Evolutionary conservation across 805 yeast species (phyloP).

Genomic region (Starmerella floris): DNA sequence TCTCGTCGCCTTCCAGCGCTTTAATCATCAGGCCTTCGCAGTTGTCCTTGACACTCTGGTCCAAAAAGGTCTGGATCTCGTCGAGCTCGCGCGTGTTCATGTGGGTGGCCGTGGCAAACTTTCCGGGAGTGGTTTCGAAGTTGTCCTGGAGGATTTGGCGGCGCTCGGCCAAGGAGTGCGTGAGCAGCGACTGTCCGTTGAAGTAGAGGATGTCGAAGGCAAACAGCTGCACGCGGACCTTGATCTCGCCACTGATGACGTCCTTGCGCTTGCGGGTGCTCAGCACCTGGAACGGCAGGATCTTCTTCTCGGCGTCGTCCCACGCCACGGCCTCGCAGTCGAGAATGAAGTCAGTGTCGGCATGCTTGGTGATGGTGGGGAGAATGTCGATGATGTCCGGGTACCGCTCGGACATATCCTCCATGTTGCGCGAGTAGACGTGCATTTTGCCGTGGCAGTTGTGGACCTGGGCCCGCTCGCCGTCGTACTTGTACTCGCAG

Average conservation of each 20-base stretch:
- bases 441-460: constrained; percentile 47
- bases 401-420: constrained; percentile 90
- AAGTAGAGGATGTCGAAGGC: constrained; percentile 75
- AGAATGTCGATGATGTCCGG: constrained; percentile 74
- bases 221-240: constrained; percentile 81
- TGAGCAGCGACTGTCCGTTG: constrained; percentile 60
- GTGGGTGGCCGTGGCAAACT: constrained; percentile 65
- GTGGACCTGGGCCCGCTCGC: constrained; percentile 95
- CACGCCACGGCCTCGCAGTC: constrained; percentile 98
- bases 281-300: constrained; percentile 83
- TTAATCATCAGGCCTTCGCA: constrained; percentile 98
- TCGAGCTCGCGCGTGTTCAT: constrained; percentile 55
- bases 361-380: constrained; percentile 38
- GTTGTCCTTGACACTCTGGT: constrained; percentile 72
- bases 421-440: constrained; percentile 87
- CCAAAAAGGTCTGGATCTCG: constrained; percentile 72
- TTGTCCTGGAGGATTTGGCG: constrained; percentile 45
- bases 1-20: constrained; percentile 64
- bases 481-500: constrained; percentile 94
- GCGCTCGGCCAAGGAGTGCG: constrained; percentile 55
- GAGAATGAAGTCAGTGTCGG: constrained; percentile 45
- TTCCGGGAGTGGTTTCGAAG: constrained; percentile 53
- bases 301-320: constrained; percentile 66
- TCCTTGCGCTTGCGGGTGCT: constrained; percentile 91
- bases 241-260: constrained; percentile 74